Conservation (phyloP, 148 eudicot genomes). For the Euryodendron excelsum region DNA sequence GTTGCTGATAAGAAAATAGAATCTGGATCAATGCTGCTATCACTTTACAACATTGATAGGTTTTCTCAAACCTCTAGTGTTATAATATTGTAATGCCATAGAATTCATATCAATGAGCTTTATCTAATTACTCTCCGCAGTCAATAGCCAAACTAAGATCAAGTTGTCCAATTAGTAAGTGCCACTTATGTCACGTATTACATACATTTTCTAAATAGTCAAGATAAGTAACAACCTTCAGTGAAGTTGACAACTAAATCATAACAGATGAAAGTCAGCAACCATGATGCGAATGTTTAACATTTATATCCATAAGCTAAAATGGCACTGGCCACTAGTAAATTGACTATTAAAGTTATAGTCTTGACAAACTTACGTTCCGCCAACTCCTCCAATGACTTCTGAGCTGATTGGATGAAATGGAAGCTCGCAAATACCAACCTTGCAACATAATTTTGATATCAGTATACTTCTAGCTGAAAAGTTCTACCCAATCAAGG, state of each 20-base stretch:
- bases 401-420: conserved; percentile 95
- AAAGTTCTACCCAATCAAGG: neutral
- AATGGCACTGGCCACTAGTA: neutral
- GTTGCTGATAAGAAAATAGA: too few species aligned
- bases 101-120: too few species aligned
- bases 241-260: neutral
- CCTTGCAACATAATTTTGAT: conserved; percentile 42
- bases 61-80: too few species aligned
- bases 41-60: too few species aligned
- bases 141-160: too few species aligned
- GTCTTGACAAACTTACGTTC: conserved; percentile 68
- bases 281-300: neutral
- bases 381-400: conserved; percentile 89
- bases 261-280: neutral
- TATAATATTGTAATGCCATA: too few species aligned
- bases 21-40: too few species aligned
- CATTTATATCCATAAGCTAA: neutral
- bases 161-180: too few species aligned
- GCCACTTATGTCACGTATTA: too few species aligned
- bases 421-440: conserved; percentile 96
- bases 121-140: too few species aligned
- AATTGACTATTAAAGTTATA: neutral
- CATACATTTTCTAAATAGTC: too few species aligned
- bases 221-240: neutral
- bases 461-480: conserved; percentile 7